Percentiles rank a stretch among this genome's conserved stretches.
Evolutionary conservation across 176 grass and related monocot genomes (phyloP).

Genomic region (Chloris gayana): DNA sequence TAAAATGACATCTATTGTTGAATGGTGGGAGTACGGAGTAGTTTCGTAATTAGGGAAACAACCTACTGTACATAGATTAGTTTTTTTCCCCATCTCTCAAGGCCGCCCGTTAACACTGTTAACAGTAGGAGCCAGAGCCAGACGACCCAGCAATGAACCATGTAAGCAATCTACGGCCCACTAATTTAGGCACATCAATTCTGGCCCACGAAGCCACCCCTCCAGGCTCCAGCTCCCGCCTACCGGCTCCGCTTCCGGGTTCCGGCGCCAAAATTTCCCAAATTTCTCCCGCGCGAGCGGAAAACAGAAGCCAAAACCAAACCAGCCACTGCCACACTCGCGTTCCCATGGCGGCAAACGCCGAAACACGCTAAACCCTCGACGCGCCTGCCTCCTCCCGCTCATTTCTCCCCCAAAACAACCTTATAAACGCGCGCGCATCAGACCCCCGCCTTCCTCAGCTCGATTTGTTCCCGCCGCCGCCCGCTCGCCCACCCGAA

Average conservation of each 20-base stretch:
- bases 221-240: too few species aligned
- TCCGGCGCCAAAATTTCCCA: constrained; percentile 35
- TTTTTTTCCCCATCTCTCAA: neutral
- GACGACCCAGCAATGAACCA: neutral
- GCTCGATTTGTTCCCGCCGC: constrained; percentile 33
- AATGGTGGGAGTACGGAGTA: too few species aligned
- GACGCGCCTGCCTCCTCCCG: constrained; percentile 18
- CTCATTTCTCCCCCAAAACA: constrained; percentile 32
- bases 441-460: neutral
- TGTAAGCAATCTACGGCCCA: neutral
- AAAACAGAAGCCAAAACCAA: constrained; percentile 36
- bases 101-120: too few species aligned
- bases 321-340: neutral
- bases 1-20: too few species aligned
- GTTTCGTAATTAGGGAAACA: too few species aligned
- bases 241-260: neutral
- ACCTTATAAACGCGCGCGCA: constrained; percentile 39
- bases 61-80: too few species aligned
- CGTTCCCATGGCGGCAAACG: constrained; percentile 16
- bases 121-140: too few species aligned
- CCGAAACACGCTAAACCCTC: neutral
- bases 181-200: neutral
- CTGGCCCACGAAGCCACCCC: neutral
- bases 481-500: constrained; percentile 20
- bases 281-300: constrained; percentile 43